Evolutionary conservation across 1,284 basidiomycete species (phyloP).

Genomic region (Malassezia yamatoensis): DNA sequence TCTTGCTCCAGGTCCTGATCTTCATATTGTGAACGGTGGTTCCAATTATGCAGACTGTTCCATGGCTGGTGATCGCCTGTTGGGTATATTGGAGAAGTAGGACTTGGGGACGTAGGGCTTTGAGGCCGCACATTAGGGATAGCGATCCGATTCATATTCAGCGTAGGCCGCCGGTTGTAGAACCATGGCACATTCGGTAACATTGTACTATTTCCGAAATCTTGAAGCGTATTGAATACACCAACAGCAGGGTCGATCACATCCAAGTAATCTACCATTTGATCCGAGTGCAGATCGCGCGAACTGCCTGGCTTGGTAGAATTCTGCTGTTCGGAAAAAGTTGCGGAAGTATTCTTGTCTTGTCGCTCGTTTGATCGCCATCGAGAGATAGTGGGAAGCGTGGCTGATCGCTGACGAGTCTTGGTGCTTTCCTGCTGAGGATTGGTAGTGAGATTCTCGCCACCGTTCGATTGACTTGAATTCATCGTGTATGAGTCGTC

Average conservation of each 20-base stretch:
- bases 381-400: neutral
- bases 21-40: neutral
- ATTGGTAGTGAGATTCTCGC: no score
- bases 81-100: neutral
- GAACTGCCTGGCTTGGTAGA: no score
- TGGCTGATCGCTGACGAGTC: neutral
- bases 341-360: conserved; percentile 4
- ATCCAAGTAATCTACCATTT: conserved; percentile 52
- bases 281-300: conserved; percentile 24
- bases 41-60: neutral
- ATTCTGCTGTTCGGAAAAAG: conserved; percentile 1
- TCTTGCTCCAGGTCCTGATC: neutral
- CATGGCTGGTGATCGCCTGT: neutral
- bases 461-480: no score
- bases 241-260: conserved; percentile 67
- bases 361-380: neutral
- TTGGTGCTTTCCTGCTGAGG: neutral
- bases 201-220: conserved; percentile 67
- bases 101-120: neutral
- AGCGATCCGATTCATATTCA: conserved; percentile 51
- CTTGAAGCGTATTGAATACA: conserved; percentile 61
- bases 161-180: conserved; percentile 60
- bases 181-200: conserved; percentile 59
- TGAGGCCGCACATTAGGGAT: neutral
- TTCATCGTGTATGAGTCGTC: neutral